These are phyloP conservation scores for Nakazawaea ernobii DNA, from an alignment of 805 yeast species.

Conservation along the genomic window DNA sequence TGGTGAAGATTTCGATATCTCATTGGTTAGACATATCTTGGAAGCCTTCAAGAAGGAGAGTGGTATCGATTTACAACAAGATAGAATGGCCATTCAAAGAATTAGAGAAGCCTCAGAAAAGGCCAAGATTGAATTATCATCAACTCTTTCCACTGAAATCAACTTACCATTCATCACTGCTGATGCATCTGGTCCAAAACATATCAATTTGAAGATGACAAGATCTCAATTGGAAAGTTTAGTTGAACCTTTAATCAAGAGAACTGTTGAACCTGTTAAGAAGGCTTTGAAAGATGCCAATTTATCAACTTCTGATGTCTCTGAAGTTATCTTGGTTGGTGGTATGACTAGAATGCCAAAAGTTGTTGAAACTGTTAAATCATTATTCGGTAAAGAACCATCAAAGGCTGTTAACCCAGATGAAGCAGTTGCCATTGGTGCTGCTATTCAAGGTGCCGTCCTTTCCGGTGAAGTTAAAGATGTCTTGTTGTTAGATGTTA, in stretches of 20 bases:
- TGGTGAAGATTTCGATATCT: slow-evolving; percentile 90
- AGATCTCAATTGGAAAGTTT: slow-evolving; percentile 65
- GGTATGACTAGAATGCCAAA: slow-evolving; percentile 92
- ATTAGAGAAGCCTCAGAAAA: slow-evolving; percentile 75
- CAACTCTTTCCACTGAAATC: slow-evolving; percentile 53
- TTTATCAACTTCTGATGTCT: slow-evolving; percentile 56
- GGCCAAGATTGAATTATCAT: slow-evolving; percentile 71
- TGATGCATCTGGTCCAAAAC: slow-evolving; percentile 44
- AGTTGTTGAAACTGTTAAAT: slow-evolving; percentile 56
- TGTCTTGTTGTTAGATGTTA: slow-evolving; percentile 72
- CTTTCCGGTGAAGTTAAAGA: slow-evolving; percentile 78
- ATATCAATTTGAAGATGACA: slow-evolving; percentile 51
- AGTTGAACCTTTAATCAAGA: slow-evolving; percentile 59
- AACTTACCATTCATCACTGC: slow-evolving; percentile 65
- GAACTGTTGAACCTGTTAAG: slow-evolving; percentile 68
- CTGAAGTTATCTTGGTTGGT: slow-evolving; percentile 75
- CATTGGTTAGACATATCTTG: slow-evolving; percentile 70
- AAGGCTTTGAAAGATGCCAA: slow-evolving; percentile 73
- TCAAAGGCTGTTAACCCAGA: slow-evolving; percentile 80
- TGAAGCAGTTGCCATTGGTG: slow-evolving; percentile 89
- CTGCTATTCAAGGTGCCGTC: slow-evolving; percentile 86
- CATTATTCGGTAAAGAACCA: slow-evolving; percentile 57
- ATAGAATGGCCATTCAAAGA: slow-evolving; percentile 63
- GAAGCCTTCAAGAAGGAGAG: slow-evolving; percentile 50
- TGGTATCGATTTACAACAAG: slow-evolving; percentile 46